phyloP scores from a whole-genome alignment of 768 basidiomycete species.

The Pleurotus salmoneostramineus region DNA sequence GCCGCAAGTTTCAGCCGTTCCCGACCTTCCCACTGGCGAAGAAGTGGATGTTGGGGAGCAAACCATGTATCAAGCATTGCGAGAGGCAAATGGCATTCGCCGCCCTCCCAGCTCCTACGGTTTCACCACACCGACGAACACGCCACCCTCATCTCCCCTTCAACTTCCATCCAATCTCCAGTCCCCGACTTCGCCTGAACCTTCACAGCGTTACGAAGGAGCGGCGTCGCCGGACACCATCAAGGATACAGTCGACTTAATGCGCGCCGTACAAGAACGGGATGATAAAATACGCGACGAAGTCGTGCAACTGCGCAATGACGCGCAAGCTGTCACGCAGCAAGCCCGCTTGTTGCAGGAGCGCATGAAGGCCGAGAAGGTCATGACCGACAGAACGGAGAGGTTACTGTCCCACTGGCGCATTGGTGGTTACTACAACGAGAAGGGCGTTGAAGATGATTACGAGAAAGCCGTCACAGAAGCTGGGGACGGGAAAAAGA shows the following conservation, averaged over 20 bases:
- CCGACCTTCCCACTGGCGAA: too few species aligned
- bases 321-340: background rate
- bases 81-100: background rate
- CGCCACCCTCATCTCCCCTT: background rate
- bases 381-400: background rate
- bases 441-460: background rate
- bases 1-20: background rate
- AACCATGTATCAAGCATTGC: background rate
- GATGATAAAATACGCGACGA: background rate
- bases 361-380: background rate
- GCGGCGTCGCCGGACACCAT: background rate
- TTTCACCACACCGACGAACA: background rate
- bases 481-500: background rate
- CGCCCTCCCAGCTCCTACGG: background rate
- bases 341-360: background rate
- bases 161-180: background rate
- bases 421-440: background rate
- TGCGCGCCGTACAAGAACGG: background rate
- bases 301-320: background rate
- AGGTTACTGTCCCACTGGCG: constrained; percentile 1
- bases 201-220: background rate
- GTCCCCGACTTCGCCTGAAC: background rate
- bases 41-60: too few species aligned
- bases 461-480: background rate
- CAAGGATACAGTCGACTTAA: background rate